A percentile compares a stretch with the other conserved stretches of the same genome.
Conservation (phyloP, 1,139 yeast species). For the Suhomyces panamericanus region DNA sequence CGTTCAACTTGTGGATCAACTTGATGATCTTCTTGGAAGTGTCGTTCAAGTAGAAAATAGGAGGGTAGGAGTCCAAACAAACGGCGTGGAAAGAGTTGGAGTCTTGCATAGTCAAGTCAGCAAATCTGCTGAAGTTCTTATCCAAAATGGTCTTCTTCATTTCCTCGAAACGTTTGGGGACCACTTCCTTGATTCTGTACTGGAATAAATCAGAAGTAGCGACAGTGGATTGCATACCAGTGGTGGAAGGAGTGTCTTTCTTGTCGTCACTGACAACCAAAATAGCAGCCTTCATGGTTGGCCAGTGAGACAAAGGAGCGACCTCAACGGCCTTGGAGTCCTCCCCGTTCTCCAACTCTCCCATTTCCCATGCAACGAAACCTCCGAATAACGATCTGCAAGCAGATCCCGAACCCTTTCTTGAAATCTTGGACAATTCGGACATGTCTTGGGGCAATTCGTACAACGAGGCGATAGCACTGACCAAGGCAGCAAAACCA, state of each 20-base stretch:
- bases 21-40: constrained; percentile 88
- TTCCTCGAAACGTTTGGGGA: constrained; percentile 76
- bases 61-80: constrained; percentile 92
- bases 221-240: constrained; percentile 96
- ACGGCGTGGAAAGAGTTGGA: constrained; percentile 97
- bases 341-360: constrained; percentile 63
- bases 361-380: constrained; percentile 99
- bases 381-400: constrained; percentile 97
- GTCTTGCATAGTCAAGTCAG: constrained; percentile 90
- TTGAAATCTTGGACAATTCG: constrained; percentile 87
- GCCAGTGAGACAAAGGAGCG: constrained; percentile 87
- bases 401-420: constrained; percentile 98
- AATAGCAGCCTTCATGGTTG: constrained; percentile 86
- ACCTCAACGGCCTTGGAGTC: constrained; percentile 94
- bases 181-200: constrained; percentile 74
- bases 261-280: constrained; percentile 90
- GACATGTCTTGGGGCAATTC: constrained; percentile 78
- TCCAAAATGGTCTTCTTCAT: constrained; percentile 76
- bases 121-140: constrained; percentile 77
- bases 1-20: constrained; percentile 76
- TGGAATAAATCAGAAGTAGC: constrained; percentile 82
- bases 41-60: constrained; percentile 92
- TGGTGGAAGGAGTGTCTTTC: constrained; percentile 91
- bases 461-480: constrained; percentile 79
- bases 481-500: constrained; percentile 94